Percentiles rank a stretch among this genome's conserved stretches.
These are phyloP conservation scores for Pneumocystis jirovecii DNA, from an alignment of 1,139 yeast species.

Conservation along the genomic window DNA sequence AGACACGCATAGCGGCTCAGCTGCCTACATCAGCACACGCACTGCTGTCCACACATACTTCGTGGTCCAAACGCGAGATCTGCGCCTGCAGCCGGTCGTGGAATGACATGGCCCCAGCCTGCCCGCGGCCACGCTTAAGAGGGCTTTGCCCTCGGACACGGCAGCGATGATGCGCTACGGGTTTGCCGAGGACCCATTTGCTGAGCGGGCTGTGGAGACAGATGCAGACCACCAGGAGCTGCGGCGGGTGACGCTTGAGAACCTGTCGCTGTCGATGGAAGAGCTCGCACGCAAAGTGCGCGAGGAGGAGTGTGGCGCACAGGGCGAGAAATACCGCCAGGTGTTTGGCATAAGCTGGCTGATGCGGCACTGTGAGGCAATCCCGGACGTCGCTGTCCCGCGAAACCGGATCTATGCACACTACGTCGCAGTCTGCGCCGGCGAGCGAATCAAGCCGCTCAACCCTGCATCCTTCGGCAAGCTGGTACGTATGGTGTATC, in stretches of 20 bases:
- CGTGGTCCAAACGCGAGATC: neutral
- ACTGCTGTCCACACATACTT: neutral
- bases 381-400: conserved; percentile 63
- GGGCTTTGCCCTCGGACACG: no score
- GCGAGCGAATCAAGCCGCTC: conserved; percentile 49
- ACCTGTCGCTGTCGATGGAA: conserved; percentile 28
- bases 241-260: conserved; percentile 15
- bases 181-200: neutral
- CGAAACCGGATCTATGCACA: conserved; percentile 69
- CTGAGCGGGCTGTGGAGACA: neutral
- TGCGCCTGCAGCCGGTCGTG: neutral
- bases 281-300: conserved; percentile 40
- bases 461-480: conserved; percentile 85
- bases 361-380: conserved; percentile 48
- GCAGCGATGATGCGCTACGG: neutral
- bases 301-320: conserved; percentile 29
- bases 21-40: neutral
- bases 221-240: neutral
- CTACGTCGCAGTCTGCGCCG: conserved; percentile 61
- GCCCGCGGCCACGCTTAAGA: no score
- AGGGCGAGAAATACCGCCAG: conserved; percentile 54
- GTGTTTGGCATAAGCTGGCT: conserved; percentile 62
- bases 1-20: neutral
- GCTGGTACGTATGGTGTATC: conserved; percentile 57
- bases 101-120: neutral